Percentiles rank a stretch among this genome's conserved stretches.
Conservation (phyloP, 306 rosid species). For the Datisca glomerata region DNA sequence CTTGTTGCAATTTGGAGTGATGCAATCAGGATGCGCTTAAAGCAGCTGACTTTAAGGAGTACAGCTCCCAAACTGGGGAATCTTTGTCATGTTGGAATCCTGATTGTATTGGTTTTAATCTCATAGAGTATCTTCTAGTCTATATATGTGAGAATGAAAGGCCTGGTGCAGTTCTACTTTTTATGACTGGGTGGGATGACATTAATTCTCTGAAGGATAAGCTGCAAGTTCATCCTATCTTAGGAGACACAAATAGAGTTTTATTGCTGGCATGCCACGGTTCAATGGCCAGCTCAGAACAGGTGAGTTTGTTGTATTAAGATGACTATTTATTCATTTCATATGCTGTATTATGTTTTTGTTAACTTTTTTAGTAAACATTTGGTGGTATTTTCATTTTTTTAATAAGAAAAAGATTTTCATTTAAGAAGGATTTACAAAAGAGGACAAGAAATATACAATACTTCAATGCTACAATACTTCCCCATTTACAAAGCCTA, state of each 20-base stretch:
- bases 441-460: too few species aligned
- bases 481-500: too few species aligned
- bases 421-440: too few species aligned
- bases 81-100: constrained; percentile 94
- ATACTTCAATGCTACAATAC: too few species aligned
- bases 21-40: constrained; percentile 67
- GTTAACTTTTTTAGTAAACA: not conserved
- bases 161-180: constrained; percentile 88
- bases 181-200: constrained; percentile 99
- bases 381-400: too few species aligned
- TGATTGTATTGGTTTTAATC: constrained; percentile 75
- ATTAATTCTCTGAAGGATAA: constrained; percentile 78
- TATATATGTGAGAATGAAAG: constrained; percentile 65
- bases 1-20: constrained; percentile 7
- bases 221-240: constrained; percentile 49
- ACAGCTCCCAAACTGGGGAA: constrained; percentile 63
- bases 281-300: constrained; percentile 91
- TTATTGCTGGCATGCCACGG: constrained; percentile 87
- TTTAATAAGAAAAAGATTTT: too few species aligned
- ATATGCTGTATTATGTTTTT: too few species aligned
- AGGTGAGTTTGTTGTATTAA: constrained; percentile 35
- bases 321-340: not conserved
- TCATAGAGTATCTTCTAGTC: constrained; percentile 65
- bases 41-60: constrained; percentile 59
- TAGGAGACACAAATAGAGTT: constrained; percentile 66